A percentile compares a stretch with the other conserved stretches of the same genome.
These are phyloP conservation scores for Amylostereum areolatum DNA, from an alignment of 1,284 basidiomycete genomes.

Conservation along the genomic window DNA sequence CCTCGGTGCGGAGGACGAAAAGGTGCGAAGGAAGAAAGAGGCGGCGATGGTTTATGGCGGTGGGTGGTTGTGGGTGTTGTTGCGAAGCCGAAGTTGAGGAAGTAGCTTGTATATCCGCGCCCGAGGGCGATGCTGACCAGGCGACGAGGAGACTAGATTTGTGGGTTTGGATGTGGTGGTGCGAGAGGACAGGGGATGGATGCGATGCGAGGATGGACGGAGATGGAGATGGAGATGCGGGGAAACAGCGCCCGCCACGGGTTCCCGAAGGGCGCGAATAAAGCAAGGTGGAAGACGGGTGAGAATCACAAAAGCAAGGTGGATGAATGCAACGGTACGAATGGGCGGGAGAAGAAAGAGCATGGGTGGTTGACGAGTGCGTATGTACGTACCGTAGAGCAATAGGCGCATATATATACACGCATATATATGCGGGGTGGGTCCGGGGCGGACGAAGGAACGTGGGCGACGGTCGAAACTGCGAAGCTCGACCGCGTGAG, in stretches of 20 bases:
- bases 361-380: too few relatives aligned
- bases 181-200: background rate
- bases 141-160: too few relatives aligned
- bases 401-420: background rate
- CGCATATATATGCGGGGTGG: too few relatives aligned
- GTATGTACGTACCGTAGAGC: background rate
- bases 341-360: too few relatives aligned
- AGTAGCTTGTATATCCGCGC: too few relatives aligned
- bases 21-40: too few relatives aligned
- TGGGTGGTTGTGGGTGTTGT: too few relatives aligned
- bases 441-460: background rate
- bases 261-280: background rate
- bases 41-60: too few relatives aligned
- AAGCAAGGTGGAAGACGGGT: background rate
- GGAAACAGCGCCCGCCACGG: background rate
- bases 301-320: background rate
- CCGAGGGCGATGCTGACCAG: too few relatives aligned
- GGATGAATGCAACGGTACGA: background rate
- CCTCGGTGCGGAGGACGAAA: too few relatives aligned
- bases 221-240: background rate
- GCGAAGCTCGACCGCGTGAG: too few relatives aligned
- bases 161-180: background rate
- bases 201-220: background rate
- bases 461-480: background rate
- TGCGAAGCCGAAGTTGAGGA: too few relatives aligned